Evolutionary conservation across 805 yeast genomes (phyloP).

Genomic region (Huiozyma sinensis): DNA sequence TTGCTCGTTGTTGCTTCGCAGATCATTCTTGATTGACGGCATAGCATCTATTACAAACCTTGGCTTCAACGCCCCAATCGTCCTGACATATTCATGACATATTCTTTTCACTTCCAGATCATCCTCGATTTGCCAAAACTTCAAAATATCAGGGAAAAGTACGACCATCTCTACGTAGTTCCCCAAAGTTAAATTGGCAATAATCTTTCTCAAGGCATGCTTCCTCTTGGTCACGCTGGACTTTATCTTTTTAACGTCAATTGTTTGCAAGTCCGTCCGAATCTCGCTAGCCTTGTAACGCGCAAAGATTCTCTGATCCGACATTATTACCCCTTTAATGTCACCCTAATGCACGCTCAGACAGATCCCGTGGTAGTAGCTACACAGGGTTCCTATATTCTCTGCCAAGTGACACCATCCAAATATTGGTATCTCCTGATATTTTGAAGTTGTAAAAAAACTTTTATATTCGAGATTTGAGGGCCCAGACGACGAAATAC

Average conservation of each 20-base stretch:
- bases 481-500: too few relatives aligned
- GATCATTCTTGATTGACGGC: conserved; percentile 44
- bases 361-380: too few relatives aligned
- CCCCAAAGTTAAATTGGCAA: conserved; percentile 77
- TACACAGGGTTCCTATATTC: too few relatives aligned
- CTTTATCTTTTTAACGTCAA: conserved; percentile 33
- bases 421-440: too few relatives aligned
- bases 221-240: conserved; percentile 30
- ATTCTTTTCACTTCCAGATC: conserved; percentile 64
- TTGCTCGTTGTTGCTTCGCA: conserved; percentile 36
- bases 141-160: conserved; percentile 53
- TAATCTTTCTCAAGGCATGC: conserved; percentile 52
- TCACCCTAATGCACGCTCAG: too few relatives aligned
- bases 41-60: conserved; percentile 45
- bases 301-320: conserved; percentile 24
- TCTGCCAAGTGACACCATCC: too few relatives aligned
- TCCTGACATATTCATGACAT: conserved; percentile 55
- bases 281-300: conserved; percentile 28
- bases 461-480: too few relatives aligned
- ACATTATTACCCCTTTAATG: conserved; percentile 9
- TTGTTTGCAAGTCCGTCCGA: conserved; percentile 22
- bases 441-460: too few relatives aligned
- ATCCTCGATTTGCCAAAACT: conserved; percentile 40
- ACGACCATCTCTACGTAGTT: conserved; percentile 58
- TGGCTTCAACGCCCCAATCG: conserved; percentile 51